Evolutionary conservation across 2,329 filamentous ascomycete genomes (phyloP).

Genomic region (Cladosporium sp.): DNA sequence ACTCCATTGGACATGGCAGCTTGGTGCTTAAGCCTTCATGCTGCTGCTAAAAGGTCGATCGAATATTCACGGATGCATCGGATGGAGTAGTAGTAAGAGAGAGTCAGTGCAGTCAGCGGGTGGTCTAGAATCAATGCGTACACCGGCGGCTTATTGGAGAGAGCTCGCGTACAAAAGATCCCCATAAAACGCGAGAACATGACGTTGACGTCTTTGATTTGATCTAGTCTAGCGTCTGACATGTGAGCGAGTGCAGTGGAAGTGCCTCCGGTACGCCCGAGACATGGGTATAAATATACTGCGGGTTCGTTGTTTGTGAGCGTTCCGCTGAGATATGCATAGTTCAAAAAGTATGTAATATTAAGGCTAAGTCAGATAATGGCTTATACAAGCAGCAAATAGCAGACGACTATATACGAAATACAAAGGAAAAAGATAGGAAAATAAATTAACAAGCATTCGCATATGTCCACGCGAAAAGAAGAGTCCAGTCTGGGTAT

Average conservation of each 20-base stretch:
- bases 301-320: no score
- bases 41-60: constrained; percentile 3
- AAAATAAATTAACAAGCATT: neutral
- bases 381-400: neutral
- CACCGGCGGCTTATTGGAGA: neutral
- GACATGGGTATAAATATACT: neutral
- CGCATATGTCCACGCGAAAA: constrained; percentile 13
- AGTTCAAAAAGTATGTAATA: neutral
- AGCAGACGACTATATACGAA: constrained; percentile 12
- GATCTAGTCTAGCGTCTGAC: neutral
- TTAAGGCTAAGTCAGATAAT: constrained; percentile 9
- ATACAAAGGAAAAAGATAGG: constrained; percentile 11
- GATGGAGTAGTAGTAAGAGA: neutral
- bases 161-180: constrained; percentile 11
- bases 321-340: no score
- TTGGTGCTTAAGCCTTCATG: constrained; percentile 19
- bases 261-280: neutral
- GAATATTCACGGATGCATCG: constrained; percentile 10
- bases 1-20: constrained; percentile 56
- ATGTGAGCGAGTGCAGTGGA: neutral
- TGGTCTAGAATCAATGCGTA: neutral
- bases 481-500: constrained; percentile 27
- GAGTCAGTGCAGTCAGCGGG: neutral
- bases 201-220: constrained; percentile 8
- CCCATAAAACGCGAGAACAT: constrained; percentile 9